Percentiles rank a stretch among this genome's conserved stretches.
Evolutionary conservation across 1,284 basidiomycete species (phyloP).

Genomic region (Termitomyces sp.): DNA sequence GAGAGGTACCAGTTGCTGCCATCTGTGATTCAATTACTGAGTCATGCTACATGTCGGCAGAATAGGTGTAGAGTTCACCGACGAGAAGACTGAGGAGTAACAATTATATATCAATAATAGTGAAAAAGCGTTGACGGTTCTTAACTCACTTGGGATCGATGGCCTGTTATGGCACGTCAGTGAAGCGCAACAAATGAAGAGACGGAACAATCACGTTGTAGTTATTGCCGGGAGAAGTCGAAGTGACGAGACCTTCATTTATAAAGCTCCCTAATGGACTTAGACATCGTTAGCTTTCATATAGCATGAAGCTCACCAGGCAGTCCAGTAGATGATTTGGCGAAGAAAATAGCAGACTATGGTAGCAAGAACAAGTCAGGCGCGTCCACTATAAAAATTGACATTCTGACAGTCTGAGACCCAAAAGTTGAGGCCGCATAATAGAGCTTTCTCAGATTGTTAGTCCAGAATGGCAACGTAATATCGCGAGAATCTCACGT

Average conservation of each 20-base stretch:
- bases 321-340: constrained; percentile 40
- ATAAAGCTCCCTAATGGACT: constrained; percentile 33
- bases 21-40: background rate
- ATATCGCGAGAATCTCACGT: constrained; percentile 25
- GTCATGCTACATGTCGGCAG: background rate
- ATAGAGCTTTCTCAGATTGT: constrained; percentile 31
- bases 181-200: constrained; percentile 1
- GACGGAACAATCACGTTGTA: constrained; percentile 40
- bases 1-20: constrained; percentile 39
- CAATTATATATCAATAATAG: background rate
- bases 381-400: background rate
- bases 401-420: constrained; percentile 36
- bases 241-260: constrained; percentile 45
- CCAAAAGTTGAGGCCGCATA: constrained; percentile 37
- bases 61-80: background rate
- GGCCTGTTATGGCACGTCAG: constrained; percentile 29
- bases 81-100: background rate
- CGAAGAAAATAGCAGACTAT: constrained; percentile 44
- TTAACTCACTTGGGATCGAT: constrained; percentile 47
- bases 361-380: constrained; percentile 15
- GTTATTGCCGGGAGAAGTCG: constrained; percentile 33
- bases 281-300: constrained; percentile 25
- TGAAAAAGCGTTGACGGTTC: background rate
- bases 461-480: background rate
- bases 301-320: constrained; percentile 26